Base-by-base conservation (phyloP, 495 filamentous ascomycete genomes). In the Penicillium mononematosum region DNA sequence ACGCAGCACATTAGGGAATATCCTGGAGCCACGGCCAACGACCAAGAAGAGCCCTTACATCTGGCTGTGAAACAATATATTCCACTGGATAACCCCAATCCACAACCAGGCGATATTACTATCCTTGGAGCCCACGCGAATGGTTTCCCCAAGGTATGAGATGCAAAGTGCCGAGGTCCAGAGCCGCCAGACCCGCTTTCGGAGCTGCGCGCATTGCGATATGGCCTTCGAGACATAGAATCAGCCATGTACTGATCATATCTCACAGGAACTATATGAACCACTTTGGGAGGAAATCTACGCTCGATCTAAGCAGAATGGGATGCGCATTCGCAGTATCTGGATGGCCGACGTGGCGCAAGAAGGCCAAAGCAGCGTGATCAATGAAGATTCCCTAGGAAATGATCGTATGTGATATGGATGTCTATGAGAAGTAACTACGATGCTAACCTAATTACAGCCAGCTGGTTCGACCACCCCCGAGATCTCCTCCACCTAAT, bases 401-500 rank as follows among this genome's bases (percentile, higher is more conserved):
- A 87, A 95, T 70, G 91, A 96, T 69, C 90, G 87, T 88, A 75
- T 58, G 81, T 45, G 22, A 56, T 48, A 16, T 25, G 31, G 34
- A 8, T 47, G 4, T 38, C 50, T 10, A 34, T 50, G 29, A 25
- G 11, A 14, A 44, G 5, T 1, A 17, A 39, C 16, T 11, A 27
- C 17, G 27, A 50, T 50, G 53, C 62, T 63, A 1, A 66, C 44
- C 6, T 34, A 12, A 31, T 54, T 64, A 64, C 62, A 89, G 86
- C 89, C 9, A 84, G 78, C 61, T 98, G 94, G 94, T 78, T 84
- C 48, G 94, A 98, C 73, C 85, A 96, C 70, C 72, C 90, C 17
- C 83, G 94, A 46, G 94, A 98, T 72, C 81, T 97, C 11, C 80
- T 95, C n/a, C 83, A 90, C 61, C 80, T 96, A 66, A 80, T 94